These are phyloP conservation scores for Sporothrix luriei DNA, from an alignment of 2,329 filamentous ascomycete genomes.

Conservation along the genomic window DNA sequence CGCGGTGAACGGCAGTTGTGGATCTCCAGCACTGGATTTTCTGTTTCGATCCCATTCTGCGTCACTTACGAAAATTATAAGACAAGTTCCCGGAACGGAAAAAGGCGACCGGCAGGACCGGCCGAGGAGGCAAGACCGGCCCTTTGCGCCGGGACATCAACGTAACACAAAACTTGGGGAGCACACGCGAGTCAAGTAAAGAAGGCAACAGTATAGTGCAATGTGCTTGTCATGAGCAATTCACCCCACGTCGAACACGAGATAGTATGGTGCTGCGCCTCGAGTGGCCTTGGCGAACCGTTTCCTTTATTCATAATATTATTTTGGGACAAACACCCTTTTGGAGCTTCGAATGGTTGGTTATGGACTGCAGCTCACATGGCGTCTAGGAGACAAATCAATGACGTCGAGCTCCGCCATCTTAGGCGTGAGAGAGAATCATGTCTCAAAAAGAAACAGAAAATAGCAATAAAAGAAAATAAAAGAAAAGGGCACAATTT, in stretches of 20 bases:
- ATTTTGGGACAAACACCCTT: background rate
- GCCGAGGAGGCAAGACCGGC: background rate
- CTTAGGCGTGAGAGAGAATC: background rate
- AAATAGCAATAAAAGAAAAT: background rate
- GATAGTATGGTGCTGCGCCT: conserved; percentile 12
- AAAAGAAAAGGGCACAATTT: background rate
- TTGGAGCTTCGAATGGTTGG: background rate
- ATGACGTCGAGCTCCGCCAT: background rate
- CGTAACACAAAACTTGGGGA: background rate
- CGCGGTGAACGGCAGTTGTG: background rate
- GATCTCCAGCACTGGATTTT: background rate
- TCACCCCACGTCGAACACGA: conserved; percentile 1
- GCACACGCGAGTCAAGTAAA: background rate
- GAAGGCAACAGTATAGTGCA: background rate
- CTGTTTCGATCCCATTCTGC: background rate
- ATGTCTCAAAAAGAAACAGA: background rate
- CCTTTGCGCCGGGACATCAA: background rate
- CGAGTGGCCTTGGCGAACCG: background rate
- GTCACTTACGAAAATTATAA: background rate
- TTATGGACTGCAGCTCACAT: background rate
- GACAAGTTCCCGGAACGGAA: background rate
- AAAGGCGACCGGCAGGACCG: conserved; percentile 18
- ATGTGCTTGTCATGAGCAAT: background rate
- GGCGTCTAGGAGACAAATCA: conserved; percentile 2
- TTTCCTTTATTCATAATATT: background rate